Base-by-base conservation (phyloP, 495 filamentous ascomycete genomes). In the Podospora pseudopauciseta region DNA sequence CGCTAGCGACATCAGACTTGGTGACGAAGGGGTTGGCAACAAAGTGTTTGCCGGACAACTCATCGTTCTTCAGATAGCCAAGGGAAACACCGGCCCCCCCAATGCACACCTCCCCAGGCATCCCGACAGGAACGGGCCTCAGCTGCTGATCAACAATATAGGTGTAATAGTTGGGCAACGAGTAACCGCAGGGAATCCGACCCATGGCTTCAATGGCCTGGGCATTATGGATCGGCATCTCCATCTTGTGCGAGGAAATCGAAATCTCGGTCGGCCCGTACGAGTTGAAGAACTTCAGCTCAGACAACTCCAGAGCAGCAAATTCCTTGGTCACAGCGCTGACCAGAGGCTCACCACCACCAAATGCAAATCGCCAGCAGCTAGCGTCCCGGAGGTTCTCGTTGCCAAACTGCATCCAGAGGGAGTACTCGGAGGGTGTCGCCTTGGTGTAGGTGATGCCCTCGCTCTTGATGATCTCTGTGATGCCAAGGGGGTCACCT, bases 61-160 rank as follows among this genome's bases (percentile, higher is more conserved):
- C 72, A 15, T 71, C 53, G 20, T 76, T 77, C 60, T 83, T 82
- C 44, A 75, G 75, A 58, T 83, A 83, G 53, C 77, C 81, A 2
- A 71, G 67, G 4, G 81, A 75, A 23, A 83, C 69, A 32, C 77
- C 73, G 18, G 65, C 72, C 18, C 80, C 80, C 26, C 77, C 80
- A 30, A 83, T 77, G 32, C 73, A 82, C 30, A 83, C 73, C 71
- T 83, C 80, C 5, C 80, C 80, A 6, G 62, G 56, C 26, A 23
- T 56, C 5, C 74, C 74, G 7, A 70, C 26, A 2, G 74, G 69
- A 57, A 71, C 70, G 0, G 69, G 74, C 15, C 55, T 56, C 16
- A 73, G n/a, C 49, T 74, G 56, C 1, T 20, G 20, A 32, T 80
- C 76, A 26, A 93, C 77, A 49, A 94, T 88, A 74, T 86, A 91